Conservation (phyloP, 164 flowering plant genomes). For the Pachysandra terminalis region DNA sequence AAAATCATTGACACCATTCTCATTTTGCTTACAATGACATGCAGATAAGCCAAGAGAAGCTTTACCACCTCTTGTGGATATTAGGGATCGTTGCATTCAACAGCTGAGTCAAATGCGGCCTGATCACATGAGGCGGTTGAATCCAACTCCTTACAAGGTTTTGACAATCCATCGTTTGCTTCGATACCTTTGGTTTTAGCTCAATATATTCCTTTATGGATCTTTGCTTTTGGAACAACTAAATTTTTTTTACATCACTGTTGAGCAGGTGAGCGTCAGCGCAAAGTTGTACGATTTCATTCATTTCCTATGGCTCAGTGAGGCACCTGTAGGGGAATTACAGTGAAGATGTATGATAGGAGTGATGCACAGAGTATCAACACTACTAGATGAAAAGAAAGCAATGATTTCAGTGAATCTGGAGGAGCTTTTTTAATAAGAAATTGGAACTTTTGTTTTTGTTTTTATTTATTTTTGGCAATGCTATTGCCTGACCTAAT, state of each 20-base stretch:
- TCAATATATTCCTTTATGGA: neutral
- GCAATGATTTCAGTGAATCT: neutral
- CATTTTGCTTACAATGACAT: constrained; percentile 8
- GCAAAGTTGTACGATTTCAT: constrained; percentile 95
- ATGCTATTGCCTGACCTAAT: too few species aligned
- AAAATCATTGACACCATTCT: neutral
- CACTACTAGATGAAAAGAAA: neutral
- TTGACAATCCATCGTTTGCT: neutral
- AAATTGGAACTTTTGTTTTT: too few species aligned
- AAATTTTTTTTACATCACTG: neutral
- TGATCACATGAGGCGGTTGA: constrained; percentile 96
- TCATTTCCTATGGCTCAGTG: constrained; percentile 97
- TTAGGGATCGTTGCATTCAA: constrained; percentile 70
- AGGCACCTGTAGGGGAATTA: constrained; percentile 98
- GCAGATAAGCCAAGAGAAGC: constrained; percentile 61
- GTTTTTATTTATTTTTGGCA: too few species aligned
- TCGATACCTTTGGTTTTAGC: neutral
- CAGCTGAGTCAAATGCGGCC: constrained; percentile 92
- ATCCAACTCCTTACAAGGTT: constrained; percentile 99
- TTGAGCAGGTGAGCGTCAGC: constrained; percentile 88
- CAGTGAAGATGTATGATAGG: constrained; percentile 33
- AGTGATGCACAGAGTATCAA: neutral
- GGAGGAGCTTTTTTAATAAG: neutral
- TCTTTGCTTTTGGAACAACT: neutral
- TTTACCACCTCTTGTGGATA: constrained; percentile 56